Evolutionary conservation across 164 flowering plant genomes (phyloP), one percentile per base, ranked within the genome.

Genomic region (Vitis rupestris): DNA sequence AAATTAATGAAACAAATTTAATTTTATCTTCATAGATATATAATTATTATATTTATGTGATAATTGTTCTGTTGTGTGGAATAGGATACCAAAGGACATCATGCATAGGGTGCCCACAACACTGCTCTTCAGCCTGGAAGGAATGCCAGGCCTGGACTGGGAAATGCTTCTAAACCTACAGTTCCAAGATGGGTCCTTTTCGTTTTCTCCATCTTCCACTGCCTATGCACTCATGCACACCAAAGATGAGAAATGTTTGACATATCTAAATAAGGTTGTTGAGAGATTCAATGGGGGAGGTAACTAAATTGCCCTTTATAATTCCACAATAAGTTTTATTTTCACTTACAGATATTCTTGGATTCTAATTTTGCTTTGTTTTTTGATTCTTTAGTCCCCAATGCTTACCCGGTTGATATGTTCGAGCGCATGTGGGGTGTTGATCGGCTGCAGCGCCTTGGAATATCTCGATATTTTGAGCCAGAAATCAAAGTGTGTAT

Each of bases 181-280:
- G 71, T 81, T 86, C 76, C 1, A 57, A 69, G 93, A 95, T 82
- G 99, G 99, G 19, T 95, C 99, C 1, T 95, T 95, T 77, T 75
- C 91, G 50, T 91, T 88, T 74, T 95, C 98, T 52, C 96, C 98
- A 57, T 82, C 99, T 57, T 86, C 99, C 67, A 95, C 99, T 54
- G 99, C 99, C 60, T 95, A 72, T 70, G 99, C 98, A 13, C 90
- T 93, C 64, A 86, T 82, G 81, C 83, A 95, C 23, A 95, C 98
- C 19, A 82, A 85, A 62, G 86, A 95, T 67, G 58, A 74, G 1
- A 85, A 85, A 11, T 95, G 99, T 78, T 74, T 93, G 54, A 17
- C 27, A 4, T 95, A 95, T 76, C 81, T 95, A 8, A 57, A 75
- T 13, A 80, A 82, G 1, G 72, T 66, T 9, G 89, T 93, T 49